phyloP scores from a whole-genome alignment of 495 filamentous ascomycete genomes.

The Hamigera avellanea region DNA sequence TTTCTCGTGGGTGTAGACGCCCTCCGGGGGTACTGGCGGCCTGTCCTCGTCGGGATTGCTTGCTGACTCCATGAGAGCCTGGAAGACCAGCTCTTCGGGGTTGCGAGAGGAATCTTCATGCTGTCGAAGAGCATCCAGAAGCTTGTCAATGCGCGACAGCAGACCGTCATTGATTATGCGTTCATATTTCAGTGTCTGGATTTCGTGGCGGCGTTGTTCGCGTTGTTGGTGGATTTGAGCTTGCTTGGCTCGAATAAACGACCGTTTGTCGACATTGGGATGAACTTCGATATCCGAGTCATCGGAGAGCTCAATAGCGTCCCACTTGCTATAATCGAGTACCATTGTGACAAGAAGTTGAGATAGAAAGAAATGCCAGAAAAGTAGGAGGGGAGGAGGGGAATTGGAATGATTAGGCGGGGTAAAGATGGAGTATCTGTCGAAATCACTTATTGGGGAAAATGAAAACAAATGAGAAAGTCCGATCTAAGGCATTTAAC shows the following conservation, averaged over 20 bases:
- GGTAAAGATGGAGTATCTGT: too few relatives aligned
- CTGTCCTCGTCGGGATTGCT: constrained; percentile 60
- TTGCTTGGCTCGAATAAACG: constrained; percentile 97
- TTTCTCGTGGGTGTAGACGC: constrained; percentile 60
- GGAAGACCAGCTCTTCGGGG: constrained; percentile 75
- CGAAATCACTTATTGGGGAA: too few relatives aligned
- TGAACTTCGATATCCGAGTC: constrained; percentile 98
- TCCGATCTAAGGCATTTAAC: too few relatives aligned
- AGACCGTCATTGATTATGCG: constrained; percentile 86
- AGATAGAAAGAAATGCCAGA: constrained; percentile 1
- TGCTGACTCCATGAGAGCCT: constrained; percentile 69
- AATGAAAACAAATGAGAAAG: too few relatives aligned
- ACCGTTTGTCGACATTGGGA: constrained; percentile 96
- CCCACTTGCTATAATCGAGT: constrained; percentile 95
- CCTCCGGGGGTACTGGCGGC: constrained; percentile 59
- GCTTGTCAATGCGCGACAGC: constrained; percentile 65
- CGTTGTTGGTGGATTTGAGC: constrained; percentile 90
- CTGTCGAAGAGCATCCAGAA: constrained; percentile 57
- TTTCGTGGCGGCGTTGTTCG: constrained; percentile 70
- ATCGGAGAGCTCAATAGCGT: constrained; percentile 88
- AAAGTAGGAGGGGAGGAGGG: background rate
- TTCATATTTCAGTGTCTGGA: constrained; percentile 86
- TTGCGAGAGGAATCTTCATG: constrained; percentile 60
- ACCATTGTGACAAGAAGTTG: constrained; percentile 51
- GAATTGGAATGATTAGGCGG: background rate